Conservation (phyloP, 2,329 filamentous ascomycete species). For the Hymenoscyphus linearis region DNA sequence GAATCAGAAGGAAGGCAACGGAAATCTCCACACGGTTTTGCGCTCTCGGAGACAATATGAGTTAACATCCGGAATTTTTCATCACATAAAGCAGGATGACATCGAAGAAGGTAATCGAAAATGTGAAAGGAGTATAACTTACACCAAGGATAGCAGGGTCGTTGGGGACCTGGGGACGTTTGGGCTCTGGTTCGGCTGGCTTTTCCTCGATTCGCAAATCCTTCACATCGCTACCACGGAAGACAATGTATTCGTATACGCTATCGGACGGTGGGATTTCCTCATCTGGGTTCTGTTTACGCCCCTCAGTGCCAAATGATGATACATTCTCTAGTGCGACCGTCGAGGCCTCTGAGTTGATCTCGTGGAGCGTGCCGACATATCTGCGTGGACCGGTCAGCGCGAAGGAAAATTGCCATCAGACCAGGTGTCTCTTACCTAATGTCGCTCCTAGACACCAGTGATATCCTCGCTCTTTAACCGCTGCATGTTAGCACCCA, state of each 20-base stretch:
- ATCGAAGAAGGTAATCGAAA: conserved; percentile 12
- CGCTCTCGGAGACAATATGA: conserved; percentile 81
- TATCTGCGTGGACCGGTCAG: conserved; percentile 57
- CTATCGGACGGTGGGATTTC: conserved; percentile 81
- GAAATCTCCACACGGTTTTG: conserved; percentile 94
- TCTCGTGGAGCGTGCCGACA: conserved; percentile 91
- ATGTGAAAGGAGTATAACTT: conserved; percentile 46
- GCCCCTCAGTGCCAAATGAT: conserved; percentile 90
- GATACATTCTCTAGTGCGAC: conserved; percentile 95
- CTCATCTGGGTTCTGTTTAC: conserved; percentile 69
- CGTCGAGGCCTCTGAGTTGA: conserved; percentile 95
- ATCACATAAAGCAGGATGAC: conserved; percentile 56
- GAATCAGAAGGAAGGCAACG: conserved; percentile 99
- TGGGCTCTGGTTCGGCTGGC: conserved; percentile 66
- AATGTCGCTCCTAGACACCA: conserved; percentile 97
- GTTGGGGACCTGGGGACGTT: conserved; percentile 75
- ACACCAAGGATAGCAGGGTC: conserved; percentile 96
- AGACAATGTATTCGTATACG: conserved; percentile 98
- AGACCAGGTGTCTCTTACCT: conserved; percentile 54
- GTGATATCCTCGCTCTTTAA: conserved; percentile 80
- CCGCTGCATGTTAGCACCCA: conserved; percentile 20
- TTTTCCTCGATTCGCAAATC: conserved; percentile 90
- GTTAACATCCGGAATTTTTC: conserved; percentile 98
- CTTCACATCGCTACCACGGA: conserved; percentile 96
- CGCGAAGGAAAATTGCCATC: not conserved